Percentiles rank a stretch among this genome's conserved stretches.
Evolutionary conservation across 352 stramenopile genomes (phyloP).

Genomic region (Phytophthora tentaculata): DNA sequence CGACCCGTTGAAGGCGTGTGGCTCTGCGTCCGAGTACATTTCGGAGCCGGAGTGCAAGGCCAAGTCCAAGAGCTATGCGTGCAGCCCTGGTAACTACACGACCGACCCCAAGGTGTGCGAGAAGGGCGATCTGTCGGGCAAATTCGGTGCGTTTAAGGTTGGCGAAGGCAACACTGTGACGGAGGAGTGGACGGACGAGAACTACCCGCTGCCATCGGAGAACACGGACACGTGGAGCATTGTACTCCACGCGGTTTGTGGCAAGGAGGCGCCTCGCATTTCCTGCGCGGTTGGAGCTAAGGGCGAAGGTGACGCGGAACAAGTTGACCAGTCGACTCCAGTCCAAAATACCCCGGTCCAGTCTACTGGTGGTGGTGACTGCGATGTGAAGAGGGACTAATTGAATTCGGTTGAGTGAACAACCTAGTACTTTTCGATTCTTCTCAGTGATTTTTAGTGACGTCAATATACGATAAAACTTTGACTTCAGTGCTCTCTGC

Average conservation of each 20-base stretch:
- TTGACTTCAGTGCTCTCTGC: background rate
- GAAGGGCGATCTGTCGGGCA: constrained; percentile 64
- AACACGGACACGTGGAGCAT: constrained; percentile 64
- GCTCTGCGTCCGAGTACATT: constrained; percentile 51
- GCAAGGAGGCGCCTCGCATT: constrained; percentile 49
- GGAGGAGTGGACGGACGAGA: constrained; percentile 45
- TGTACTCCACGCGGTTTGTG: constrained; percentile 67
- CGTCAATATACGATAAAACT: constrained; percentile 1
- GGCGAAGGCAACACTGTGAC: constrained; percentile 29
- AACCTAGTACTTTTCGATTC: background rate
- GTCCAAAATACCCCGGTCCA: constrained; percentile 12
- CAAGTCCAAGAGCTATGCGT: constrained; percentile 46
- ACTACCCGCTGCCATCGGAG: constrained; percentile 53
- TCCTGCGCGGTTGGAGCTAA: constrained; percentile 44
- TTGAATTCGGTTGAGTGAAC: background rate
- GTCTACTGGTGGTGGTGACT: constrained; percentile 5
- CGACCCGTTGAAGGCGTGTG: constrained; percentile 55
- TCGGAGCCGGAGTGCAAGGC: constrained; percentile 34
- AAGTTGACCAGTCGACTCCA: constrained; percentile 9
- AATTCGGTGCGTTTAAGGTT: constrained; percentile 53
- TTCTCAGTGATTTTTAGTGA: background rate
- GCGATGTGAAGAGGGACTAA: constrained; percentile 2
- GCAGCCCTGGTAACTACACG: constrained; percentile 50
- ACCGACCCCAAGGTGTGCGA: constrained; percentile 48
- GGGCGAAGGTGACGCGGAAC: constrained; percentile 1